A percentile compares a stretch with the other conserved stretches of the same genome.
These are phyloP conservation scores for Cercophora newfieldiana DNA, from an alignment of 495 filamentous ascomycete species.

Conservation along the genomic window DNA sequence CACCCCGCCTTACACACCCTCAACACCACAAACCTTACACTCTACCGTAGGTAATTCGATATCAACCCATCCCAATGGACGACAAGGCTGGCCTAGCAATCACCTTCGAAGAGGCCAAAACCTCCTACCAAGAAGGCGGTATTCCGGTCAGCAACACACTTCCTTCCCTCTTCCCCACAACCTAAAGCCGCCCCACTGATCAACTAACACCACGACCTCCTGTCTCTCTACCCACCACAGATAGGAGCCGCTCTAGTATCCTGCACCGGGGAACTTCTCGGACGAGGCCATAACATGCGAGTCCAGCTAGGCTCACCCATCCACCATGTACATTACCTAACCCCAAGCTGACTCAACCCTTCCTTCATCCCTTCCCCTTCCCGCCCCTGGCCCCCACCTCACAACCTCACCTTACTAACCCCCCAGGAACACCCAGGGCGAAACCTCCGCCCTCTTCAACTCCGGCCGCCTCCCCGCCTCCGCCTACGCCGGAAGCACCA, in stretches of 20 bases:
- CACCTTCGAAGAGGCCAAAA: conserved; percentile 76
- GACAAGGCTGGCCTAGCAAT: conserved; percentile 54
- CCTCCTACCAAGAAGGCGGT: conserved; percentile 70
- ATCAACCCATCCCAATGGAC: conserved; percentile 40
- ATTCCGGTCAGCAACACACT: conserved; percentile 54
- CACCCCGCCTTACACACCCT: background rate
- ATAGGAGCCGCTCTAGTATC: conserved; percentile 77
- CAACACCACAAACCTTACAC: background rate
- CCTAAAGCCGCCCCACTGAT: background rate
- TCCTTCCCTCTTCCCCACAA: background rate
- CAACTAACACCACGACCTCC: background rate
- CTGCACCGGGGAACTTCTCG: conserved; percentile 69
- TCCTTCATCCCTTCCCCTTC: background rate
- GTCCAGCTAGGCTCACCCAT: conserved; percentile 75
- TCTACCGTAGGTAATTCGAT: background rate
- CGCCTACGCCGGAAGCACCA: conserved; percentile 67
- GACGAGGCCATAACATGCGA: conserved; percentile 80
- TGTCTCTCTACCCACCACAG: conserved; percentile 26
- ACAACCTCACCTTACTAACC: too few species aligned
- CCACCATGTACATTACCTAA: conserved; percentile 65
- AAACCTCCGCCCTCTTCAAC: conserved; percentile 78
- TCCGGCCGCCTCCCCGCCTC: conserved; percentile 72
- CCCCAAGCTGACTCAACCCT: too few species aligned
- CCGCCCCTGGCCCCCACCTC: too few species aligned
- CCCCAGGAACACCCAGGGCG: conserved; percentile 54